Conservation (phyloP, 192 early-diverging fungal species). For the Martensiomyces pterosporus region DNA sequence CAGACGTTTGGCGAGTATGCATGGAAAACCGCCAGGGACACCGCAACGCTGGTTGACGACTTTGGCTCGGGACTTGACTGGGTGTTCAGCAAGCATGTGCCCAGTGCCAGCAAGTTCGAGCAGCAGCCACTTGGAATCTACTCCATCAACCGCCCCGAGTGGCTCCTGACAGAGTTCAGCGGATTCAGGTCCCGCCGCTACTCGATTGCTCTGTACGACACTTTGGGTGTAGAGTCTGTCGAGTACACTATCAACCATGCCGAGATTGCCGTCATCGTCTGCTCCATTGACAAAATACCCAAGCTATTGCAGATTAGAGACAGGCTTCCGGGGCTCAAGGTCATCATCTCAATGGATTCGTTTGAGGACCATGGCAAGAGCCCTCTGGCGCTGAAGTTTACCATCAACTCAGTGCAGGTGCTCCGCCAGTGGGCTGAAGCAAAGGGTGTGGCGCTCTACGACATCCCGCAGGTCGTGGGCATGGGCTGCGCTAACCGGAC, state of each 20-base stretch:
- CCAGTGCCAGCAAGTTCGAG: too few species aligned
- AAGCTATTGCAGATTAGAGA: constrained; percentile 53
- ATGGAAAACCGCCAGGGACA: too few species aligned
- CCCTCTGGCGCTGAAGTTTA: constrained; percentile 28
- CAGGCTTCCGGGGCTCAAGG: constrained; percentile 60
- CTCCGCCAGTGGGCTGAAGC: constrained; percentile 59
- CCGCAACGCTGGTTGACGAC: too few species aligned
- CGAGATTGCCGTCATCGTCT: constrained; percentile 61
- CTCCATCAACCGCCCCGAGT: constrained; percentile 72
- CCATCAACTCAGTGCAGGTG: constrained; percentile 25
- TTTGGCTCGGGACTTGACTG: too few species aligned
- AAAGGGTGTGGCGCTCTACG: constrained; percentile 54
- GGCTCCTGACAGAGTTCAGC: constrained; percentile 66
- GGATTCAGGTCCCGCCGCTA: constrained; percentile 57
- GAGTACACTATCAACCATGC: constrained; percentile 82
- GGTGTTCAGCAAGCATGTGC: too few species aligned
- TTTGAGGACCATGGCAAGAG: constrained; percentile 38
- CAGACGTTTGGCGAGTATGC: too few species aligned
- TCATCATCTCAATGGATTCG: constrained; percentile 73
- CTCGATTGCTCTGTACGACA: constrained; percentile 83
- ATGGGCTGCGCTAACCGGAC: constrained; percentile 53
- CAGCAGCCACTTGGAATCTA: constrained; percentile 65
- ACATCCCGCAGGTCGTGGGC: constrained; percentile 54
- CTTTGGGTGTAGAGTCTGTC: constrained; percentile 75
- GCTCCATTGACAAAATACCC: constrained; percentile 56